These are phyloP conservation scores for Mycosphaerelloides madeirae DNA, from an alignment of 2,329 filamentous ascomycete species.

Conservation along the genomic window DNA sequence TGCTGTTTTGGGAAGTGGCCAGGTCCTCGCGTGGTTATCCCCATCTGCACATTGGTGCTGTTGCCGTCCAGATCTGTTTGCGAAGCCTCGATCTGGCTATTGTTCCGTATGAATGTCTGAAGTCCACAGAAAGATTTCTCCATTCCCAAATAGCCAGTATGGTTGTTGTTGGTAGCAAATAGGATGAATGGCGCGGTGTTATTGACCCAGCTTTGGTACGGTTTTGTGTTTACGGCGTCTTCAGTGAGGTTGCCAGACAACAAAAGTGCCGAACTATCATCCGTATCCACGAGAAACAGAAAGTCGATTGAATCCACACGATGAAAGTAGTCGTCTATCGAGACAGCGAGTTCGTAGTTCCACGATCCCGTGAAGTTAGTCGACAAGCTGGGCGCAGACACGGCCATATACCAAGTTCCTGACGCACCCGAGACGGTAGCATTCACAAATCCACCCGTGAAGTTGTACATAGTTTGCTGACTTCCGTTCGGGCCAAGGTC, in stretches of 20 bases:
- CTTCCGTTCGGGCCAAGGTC: slow-evolving; percentile 58
- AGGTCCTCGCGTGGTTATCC: slow-evolving; percentile 64
- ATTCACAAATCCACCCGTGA: slow-evolving; percentile 67
- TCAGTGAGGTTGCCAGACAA: slow-evolving; percentile 69
- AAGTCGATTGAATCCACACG: slow-evolving; percentile 54
- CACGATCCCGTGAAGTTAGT: slow-evolving; percentile 61
- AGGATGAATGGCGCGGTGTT: slow-evolving; percentile 64
- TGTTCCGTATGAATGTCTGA: slow-evolving; percentile 50
- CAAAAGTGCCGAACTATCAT: slow-evolving; percentile 71
- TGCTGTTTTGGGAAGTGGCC: slow-evolving; percentile 74
- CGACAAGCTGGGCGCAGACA: slow-evolving; percentile 65
- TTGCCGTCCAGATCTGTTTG: slow-evolving; percentile 42
- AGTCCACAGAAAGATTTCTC: slow-evolving; percentile 80
- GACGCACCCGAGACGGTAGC: slow-evolving; percentile 55
- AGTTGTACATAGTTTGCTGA: slow-evolving; percentile 46
- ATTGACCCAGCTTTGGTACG: slow-evolving; percentile 53
- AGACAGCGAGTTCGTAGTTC: slow-evolving; percentile 76
- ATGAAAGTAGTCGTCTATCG: slow-evolving; percentile 74
- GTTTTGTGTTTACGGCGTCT: slow-evolving; percentile 40
- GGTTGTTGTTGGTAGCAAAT: slow-evolving; percentile 64
- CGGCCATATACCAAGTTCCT: slow-evolving; percentile 68
- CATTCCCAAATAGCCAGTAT: slow-evolving; percentile 61
- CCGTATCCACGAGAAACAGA: slow-evolving; percentile 78
- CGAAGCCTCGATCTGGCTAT: slow-evolving; percentile 57
- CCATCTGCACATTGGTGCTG: slow-evolving; percentile 44